Conservation (phyloP, 2,329 filamentous ascomycete genomes). For the Monilinia fructicola region DNA sequence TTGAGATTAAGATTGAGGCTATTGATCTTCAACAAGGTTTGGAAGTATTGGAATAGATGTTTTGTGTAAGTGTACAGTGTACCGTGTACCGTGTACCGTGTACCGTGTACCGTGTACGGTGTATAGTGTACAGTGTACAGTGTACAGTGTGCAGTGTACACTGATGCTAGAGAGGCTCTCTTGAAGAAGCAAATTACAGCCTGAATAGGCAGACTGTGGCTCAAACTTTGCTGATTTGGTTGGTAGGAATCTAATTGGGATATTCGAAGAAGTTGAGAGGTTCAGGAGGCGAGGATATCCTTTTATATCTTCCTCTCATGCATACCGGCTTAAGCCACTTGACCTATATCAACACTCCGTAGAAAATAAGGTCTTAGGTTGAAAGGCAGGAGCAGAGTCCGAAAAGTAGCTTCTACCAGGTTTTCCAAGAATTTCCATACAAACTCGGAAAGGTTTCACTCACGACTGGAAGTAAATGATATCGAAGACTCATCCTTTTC, state of each 20-base stretch:
- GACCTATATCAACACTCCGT: slow-evolving; percentile 16
- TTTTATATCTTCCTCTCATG: slow-evolving; percentile 26
- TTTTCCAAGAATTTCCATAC: slow-evolving; percentile 19
- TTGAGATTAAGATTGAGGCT: not conserved
- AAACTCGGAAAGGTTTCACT: slow-evolving; percentile 18
- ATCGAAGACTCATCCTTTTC: slow-evolving; percentile 19
- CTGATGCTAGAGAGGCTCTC: too few relatives aligned
- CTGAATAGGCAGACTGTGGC: slow-evolving; percentile 14
- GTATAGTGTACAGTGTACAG: too few relatives aligned
- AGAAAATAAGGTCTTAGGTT: not conserved
- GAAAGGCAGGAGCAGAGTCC: not conserved
- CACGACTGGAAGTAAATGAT: slow-evolving; percentile 6
- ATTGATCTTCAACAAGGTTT: not conserved
- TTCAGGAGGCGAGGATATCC: slow-evolving; percentile 22
- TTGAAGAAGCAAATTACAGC: not conserved
- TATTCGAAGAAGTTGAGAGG: slow-evolving; percentile 16
- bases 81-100: too few relatives aligned
- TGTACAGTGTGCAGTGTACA: too few relatives aligned
- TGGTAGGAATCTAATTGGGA: not conserved
- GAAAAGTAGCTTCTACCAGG: slow-evolving; percentile 10
- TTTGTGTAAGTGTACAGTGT: too few relatives aligned
- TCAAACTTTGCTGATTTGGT: not conserved
- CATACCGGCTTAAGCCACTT: slow-evolving; percentile 23
- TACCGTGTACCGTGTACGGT: too few relatives aligned
- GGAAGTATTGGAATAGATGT: not conserved